Conservation (phyloP, 331 rosid species). For the Rhamnella rubrinervis region DNA sequence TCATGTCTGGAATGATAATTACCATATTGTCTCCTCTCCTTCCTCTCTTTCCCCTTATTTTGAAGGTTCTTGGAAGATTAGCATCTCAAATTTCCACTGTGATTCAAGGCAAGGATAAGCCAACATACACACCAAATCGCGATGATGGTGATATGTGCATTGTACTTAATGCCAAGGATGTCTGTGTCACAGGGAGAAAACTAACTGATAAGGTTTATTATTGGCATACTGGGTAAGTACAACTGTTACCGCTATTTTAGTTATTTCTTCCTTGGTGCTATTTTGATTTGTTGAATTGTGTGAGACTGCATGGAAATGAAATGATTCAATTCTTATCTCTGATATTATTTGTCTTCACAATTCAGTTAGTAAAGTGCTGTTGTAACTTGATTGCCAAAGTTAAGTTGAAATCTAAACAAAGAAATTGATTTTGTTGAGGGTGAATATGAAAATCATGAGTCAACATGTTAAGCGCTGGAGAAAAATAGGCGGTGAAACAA, state of each 20-base stretch:
- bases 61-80: constrained; percentile 87
- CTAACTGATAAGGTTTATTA: constrained; percentile 83
- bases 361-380: neutral
- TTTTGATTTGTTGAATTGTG: neutral
- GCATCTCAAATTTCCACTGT: constrained; percentile 97
- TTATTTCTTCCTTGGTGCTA: neutral
- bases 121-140: constrained; percentile 84
- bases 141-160: constrained; percentile 97
- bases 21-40: neutral
- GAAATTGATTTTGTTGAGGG: neutral
- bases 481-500: neutral
- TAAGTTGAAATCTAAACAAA: neutral
- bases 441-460: neutral
- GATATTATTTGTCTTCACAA: neutral
- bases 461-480: neutral
- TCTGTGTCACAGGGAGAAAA: constrained; percentile 83
- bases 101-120: constrained; percentile 89
- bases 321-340: neutral
- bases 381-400: neutral
- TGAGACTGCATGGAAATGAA: neutral
- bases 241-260: constrained; percentile 4
- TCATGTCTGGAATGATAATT: neutral
- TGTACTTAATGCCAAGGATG: constrained; percentile 90
- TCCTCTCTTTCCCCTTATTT: neutral
- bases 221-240: constrained; percentile 94